A percentile compares a stretch with the other conserved stretches of the same genome.
Evolutionary conservation across 1,284 basidiomycete genomes (phyloP).

Genomic region (Schizopora paradoxa): DNA sequence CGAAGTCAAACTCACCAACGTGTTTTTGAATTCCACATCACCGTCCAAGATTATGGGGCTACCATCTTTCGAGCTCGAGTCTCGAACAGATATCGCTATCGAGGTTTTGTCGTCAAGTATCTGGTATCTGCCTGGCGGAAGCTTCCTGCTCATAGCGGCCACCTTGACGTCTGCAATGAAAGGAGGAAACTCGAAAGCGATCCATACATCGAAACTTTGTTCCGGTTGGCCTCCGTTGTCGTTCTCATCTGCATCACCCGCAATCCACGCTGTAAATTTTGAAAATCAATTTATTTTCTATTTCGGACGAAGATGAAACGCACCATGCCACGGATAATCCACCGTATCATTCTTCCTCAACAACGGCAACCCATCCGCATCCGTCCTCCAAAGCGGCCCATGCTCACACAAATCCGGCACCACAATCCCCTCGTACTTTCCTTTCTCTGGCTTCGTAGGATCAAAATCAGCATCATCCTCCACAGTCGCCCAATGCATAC

Average conservation of each 20-base stretch:
- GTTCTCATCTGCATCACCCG: slow-evolving; percentile 18
- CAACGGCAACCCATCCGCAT: slow-evolving; percentile 20
- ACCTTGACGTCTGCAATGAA: background rate
- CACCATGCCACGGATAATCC: slow-evolving; percentile 30
- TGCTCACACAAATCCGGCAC: slow-evolving; percentile 27
- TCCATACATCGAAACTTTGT: slow-evolving; percentile 25
- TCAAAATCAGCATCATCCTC: slow-evolving; percentile 16
- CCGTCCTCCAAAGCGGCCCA: slow-evolving; percentile 28
- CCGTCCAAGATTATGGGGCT: no score
- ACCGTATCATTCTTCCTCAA: slow-evolving; percentile 26
- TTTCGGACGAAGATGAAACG: background rate
- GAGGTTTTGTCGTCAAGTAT: slow-evolving; percentile 8
- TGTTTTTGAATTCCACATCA: no score
- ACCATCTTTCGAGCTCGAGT: background rate
- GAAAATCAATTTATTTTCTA: background rate
- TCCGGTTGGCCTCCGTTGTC: slow-evolving; percentile 16
- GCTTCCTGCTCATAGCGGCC: background rate
- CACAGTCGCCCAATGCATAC: slow-evolving; percentile 23
- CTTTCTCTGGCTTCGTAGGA: slow-evolving; percentile 17
- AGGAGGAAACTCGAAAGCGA: slow-evolving; percentile 20
- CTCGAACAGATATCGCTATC: background rate
- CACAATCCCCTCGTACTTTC: slow-evolving; percentile 21
- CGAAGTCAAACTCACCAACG: no score
- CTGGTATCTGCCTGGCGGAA: slow-evolving; percentile 9
- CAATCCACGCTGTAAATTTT: slow-evolving; percentile 18